These are phyloP conservation scores for Talinum fruticosum DNA, from an alignment of 148 eudicot genomes.

Conservation along the genomic window DNA sequence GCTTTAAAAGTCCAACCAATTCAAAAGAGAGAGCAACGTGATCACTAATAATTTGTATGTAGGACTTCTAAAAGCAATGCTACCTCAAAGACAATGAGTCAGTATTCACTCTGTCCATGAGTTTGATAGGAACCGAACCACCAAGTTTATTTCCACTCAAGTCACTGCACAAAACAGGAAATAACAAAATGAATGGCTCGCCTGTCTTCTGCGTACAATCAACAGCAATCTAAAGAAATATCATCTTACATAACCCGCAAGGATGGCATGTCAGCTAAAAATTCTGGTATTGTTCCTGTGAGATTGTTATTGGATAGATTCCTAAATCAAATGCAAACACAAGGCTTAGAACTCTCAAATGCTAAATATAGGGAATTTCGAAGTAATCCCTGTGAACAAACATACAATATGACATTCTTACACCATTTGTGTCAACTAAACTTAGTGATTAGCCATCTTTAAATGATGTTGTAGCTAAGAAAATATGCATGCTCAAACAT, in stretches of 20 bases:
- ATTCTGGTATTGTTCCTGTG: constrained; percentile 5
- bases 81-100: not conserved
- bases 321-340: not conserved
- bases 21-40: too few species aligned
- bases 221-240: not conserved
- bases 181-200: not conserved
- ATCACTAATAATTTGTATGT: not conserved
- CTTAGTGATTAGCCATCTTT: too few species aligned
- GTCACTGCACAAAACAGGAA: not conserved
- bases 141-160: not conserved
- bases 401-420: too few species aligned
- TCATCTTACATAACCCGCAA: not conserved
- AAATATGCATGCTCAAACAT: too few species aligned
- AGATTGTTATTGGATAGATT: not conserved
- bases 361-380: not conserved
- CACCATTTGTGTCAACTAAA: too few species aligned
- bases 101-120: not conserved
- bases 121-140: not conserved
- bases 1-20: too few species aligned
- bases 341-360: not conserved
- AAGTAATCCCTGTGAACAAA: too few species aligned
- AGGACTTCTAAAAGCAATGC: not conserved
- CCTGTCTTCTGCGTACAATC: not conserved
- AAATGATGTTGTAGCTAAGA: too few species aligned
- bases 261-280: not conserved